Percentiles rank a stretch among this genome's conserved stretches.
Evolutionary conservation across 106 monocot species (phyloP).

Genomic region (Dendrobium huoshanense): DNA sequence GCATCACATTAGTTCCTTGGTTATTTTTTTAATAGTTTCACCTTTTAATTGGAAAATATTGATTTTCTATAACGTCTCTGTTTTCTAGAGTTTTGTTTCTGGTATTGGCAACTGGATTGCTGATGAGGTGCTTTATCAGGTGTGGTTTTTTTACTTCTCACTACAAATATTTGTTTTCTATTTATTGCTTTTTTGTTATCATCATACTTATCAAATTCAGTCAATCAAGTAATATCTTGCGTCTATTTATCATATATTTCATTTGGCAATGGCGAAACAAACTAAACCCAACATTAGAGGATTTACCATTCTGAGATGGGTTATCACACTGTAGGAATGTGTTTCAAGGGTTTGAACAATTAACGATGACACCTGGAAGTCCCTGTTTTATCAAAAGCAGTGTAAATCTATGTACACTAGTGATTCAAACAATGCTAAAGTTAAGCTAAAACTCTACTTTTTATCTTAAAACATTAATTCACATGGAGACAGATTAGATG

Average conservation of each 20-base stretch:
- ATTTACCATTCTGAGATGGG: not conserved
- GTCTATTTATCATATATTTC: not conserved
- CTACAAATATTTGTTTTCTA: not conserved
- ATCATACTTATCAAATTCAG: not conserved
- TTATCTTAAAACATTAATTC: not conserved
- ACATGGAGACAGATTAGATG: not conserved
- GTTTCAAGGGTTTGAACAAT: not conserved
- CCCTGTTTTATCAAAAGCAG: too few species aligned
- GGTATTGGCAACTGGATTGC: constrained; percentile 99
- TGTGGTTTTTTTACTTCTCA: not conserved
- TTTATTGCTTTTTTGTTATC: not conserved
- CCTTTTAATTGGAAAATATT: not conserved
- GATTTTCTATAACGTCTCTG: not conserved
- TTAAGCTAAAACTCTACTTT: constrained; percentile 5
- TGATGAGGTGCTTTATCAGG: constrained; percentile 99
- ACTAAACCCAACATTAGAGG: not conserved
- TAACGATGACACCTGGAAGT: not conserved
- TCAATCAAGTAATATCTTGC: not conserved
- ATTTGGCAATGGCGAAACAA: not conserved
- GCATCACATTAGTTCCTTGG: not conserved
- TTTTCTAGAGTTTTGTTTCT: constrained; percentile 71
- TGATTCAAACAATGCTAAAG: not conserved
- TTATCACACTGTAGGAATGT: not conserved
- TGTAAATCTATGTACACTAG: not conserved
- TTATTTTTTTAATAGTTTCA: not conserved